phyloP scores from a whole-genome alignment of 1,284 basidiomycete genomes.

The Trichosporon ovoides region DNA sequence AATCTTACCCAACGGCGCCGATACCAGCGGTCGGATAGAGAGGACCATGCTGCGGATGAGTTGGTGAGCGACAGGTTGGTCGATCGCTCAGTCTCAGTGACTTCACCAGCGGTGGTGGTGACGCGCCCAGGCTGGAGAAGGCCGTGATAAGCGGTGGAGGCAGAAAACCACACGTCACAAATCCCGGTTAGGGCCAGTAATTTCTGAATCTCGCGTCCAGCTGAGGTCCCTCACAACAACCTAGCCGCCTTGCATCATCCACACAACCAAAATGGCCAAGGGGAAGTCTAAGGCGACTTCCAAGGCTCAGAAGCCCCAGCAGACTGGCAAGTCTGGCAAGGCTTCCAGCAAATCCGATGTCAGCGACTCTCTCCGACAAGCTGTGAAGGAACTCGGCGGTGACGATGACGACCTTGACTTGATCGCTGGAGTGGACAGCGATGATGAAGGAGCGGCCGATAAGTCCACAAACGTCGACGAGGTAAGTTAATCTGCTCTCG shows the following conservation, averaged over 20 bases:
- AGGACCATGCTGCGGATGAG: constrained; percentile 21
- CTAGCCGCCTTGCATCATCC: not conserved
- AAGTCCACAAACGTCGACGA: constrained; percentile 30
- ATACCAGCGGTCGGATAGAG: constrained; percentile 47
- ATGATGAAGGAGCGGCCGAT: constrained; percentile 32
- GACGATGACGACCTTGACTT: constrained; percentile 55
- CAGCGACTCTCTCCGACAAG: constrained; percentile 42
- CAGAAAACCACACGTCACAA: constrained; percentile 8
- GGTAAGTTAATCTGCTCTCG: constrained; percentile 20
- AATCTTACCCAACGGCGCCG: constrained; percentile 46
- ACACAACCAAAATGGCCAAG: constrained; percentile 14
- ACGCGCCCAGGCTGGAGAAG: not conserved
- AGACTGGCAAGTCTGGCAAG: not conserved
- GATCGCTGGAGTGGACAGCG: constrained; percentile 51
- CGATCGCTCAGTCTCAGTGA: not conserved
- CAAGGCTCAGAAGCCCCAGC: not conserved
- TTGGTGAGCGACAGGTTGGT: not conserved
- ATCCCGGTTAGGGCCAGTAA: not conserved
- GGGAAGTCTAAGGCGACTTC: constrained; percentile 11
- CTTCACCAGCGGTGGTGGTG: constrained; percentile 3
- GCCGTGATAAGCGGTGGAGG: not conserved
- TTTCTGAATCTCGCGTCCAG: constrained; percentile 6
- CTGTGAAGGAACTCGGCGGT: constrained; percentile 54
- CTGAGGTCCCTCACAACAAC: constrained; percentile 4
- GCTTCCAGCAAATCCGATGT: constrained; percentile 4